Base-by-base conservation (phyloP, 352 stramenopile species). In the Phytophthora constricta region DNA sequence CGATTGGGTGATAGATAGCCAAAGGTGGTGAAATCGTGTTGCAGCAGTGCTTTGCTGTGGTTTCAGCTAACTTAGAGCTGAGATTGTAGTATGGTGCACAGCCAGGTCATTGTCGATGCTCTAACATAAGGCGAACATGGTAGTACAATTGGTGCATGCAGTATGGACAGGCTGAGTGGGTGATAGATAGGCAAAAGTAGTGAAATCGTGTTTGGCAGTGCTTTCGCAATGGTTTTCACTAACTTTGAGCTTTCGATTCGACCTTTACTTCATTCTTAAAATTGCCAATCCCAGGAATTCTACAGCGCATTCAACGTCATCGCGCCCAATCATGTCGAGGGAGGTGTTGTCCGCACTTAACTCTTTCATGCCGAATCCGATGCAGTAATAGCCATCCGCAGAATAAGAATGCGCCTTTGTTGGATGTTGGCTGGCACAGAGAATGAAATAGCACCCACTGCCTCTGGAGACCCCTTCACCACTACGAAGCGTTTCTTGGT, bases 261-360 rank as follows among this genome's bases (percentile, higher is more conserved):
- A 77, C 60, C 62, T 85, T 87, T 31, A 95, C 65, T 20, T 75
- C 63, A 48, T 96, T 96, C 58, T 89, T 70, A 95, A 96, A 19
- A 90, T 80, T 9, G 90, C 64, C 9, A 94, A 64, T 5, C 89
- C 87, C 42, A 80, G 20, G 49, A 93, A 91, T 9, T 45, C 51
- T 1, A 95, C 58, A 48, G 72, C 48, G 0, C 26, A 54, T 51
- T 96, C 86, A 37, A 91, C 52, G 9, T 79, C 56, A 14, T 72
- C 67, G 1, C 63, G 70, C 33, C 62, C 28, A 5, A 69, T 59
- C 0, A 60, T 16, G 16, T 75, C 39, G 13, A 70, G 20, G 11
- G 37, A 0, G 31, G 25, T 42, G 5, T 25, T 43, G 11, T 28
- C 56, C 4, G 50, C 23, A 8, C 4, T 26, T 0, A 87, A 23